Conservation (phyloP, 495 filamentous ascomycete species). For the Annulohypoxylon bovei region DNA sequence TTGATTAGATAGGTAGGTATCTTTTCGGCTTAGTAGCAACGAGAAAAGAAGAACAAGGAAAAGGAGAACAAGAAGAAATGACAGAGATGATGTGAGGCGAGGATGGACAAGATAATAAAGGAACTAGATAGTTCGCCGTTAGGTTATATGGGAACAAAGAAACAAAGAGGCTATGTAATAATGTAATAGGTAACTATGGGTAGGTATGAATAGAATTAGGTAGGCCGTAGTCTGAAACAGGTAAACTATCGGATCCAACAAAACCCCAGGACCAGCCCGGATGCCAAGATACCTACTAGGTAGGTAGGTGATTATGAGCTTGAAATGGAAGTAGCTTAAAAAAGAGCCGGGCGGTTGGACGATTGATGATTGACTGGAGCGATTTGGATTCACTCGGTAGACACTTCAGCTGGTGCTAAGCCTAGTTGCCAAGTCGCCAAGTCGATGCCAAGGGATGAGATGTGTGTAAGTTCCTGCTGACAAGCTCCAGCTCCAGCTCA, state of each 20-base stretch:
- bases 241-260: conserved; percentile 6
- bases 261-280: conserved; percentile 28
- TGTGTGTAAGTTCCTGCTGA: background rate
- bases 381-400: background rate
- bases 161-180: conserved; percentile 22
- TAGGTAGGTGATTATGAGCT: conserved; percentile 9
- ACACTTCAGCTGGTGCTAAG: background rate
- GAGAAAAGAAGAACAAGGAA: background rate
- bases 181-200: background rate
- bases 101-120: background rate
- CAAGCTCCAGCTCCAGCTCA: background rate
- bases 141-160: conserved; percentile 5
- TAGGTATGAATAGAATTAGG: background rate
- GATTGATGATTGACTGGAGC: background rate
- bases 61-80: background rate
- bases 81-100: background rate
- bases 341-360: background rate
- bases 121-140: background rate
- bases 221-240: background rate
- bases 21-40: background rate
- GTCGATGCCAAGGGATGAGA: background rate
- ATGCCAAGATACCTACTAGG: conserved; percentile 24
- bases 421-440: conserved; percentile 5
- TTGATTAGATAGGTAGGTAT: background rate
- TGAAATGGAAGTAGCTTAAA: conserved; percentile 9